Evolutionary conservation across 2,329 filamentous ascomycete genomes (phyloP).

Genomic region (Arthrobotrys pseudoclavata): DNA sequence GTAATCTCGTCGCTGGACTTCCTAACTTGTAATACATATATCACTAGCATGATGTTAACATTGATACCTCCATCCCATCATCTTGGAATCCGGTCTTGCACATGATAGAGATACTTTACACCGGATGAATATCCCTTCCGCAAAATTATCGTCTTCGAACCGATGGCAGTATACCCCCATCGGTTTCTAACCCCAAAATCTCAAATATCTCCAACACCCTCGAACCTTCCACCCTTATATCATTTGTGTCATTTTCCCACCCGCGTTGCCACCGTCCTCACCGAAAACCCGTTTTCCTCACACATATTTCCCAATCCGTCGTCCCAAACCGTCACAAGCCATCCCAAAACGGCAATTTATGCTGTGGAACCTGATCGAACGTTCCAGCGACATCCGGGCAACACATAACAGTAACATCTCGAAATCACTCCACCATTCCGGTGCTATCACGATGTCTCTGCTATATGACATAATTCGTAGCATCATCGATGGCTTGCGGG

Average conservation of each 20-base stretch:
- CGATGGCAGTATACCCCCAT: too few species aligned
- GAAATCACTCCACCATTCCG: constrained; percentile 37
- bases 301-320: constrained; percentile 15
- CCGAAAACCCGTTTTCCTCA: neutral
- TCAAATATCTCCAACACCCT: too few species aligned
- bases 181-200: too few species aligned
- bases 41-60: too few species aligned
- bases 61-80: too few species aligned
- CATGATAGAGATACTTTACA: too few species aligned
- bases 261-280: neutral
- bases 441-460: constrained; percentile 26
- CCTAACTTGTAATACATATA: too few species aligned
- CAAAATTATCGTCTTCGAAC: too few species aligned
- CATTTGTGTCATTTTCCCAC: constrained; percentile 17
- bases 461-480: constrained; percentile 12
- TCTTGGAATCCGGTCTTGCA: too few species aligned
- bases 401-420: constrained; percentile 29
- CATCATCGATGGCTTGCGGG: neutral
- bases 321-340: neutral
- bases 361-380: constrained; percentile 36
- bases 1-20: too few species aligned
- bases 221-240: too few species aligned
- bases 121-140: too few species aligned
- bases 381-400: constrained; percentile 40
- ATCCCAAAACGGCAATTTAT: constrained; percentile 28